Percentiles rank a stretch among this genome's conserved stretches.
Conservation (phyloP, 2,329 filamentous ascomycete genomes). For the Stemphylium vesicarium region DNA sequence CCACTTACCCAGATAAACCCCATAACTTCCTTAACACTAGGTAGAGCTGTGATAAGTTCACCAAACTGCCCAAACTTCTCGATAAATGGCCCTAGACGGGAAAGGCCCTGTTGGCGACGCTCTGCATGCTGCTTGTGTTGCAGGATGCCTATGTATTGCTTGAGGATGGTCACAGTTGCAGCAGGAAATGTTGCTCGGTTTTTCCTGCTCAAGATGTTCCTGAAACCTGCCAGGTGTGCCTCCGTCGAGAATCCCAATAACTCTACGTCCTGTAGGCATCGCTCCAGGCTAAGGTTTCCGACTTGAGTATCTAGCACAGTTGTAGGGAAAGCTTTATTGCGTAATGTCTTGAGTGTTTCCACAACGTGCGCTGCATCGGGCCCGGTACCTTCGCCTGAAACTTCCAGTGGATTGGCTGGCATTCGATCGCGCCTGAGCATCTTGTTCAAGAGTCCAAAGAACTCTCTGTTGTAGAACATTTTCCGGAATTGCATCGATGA, state of each 20-base stretch:
- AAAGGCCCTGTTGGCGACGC: conserved; percentile 23
- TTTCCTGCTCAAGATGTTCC: conserved; percentile 4
- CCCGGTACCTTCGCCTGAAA: not conserved
- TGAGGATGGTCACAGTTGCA: conserved; percentile 12
- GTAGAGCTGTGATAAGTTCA: conserved; percentile 19
- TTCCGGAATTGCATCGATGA: not conserved
- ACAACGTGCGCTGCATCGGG: not conserved
- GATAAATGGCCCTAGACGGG: conserved; percentile 27
- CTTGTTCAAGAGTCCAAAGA: not conserved
- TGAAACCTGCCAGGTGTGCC: not conserved
- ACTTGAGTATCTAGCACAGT: not conserved
- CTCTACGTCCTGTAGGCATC: not conserved
- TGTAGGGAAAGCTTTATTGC: not conserved
- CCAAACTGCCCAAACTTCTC: conserved; percentile 32
- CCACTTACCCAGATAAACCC: not conserved
- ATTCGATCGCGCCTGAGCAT: not conserved
- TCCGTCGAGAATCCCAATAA: not conserved
- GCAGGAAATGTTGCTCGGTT: conserved; percentile 10
- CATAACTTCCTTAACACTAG: not conserved
- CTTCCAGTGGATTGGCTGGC: not conserved
- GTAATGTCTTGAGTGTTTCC: not conserved
- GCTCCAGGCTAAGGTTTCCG: not conserved
- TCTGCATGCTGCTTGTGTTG: conserved; percentile 20
- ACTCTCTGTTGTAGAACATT: not conserved
- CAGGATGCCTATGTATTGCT: conserved; percentile 12